Conservation (phyloP, 2,329 filamentous ascomycete species). For the Aspergillus melleus region DNA sequence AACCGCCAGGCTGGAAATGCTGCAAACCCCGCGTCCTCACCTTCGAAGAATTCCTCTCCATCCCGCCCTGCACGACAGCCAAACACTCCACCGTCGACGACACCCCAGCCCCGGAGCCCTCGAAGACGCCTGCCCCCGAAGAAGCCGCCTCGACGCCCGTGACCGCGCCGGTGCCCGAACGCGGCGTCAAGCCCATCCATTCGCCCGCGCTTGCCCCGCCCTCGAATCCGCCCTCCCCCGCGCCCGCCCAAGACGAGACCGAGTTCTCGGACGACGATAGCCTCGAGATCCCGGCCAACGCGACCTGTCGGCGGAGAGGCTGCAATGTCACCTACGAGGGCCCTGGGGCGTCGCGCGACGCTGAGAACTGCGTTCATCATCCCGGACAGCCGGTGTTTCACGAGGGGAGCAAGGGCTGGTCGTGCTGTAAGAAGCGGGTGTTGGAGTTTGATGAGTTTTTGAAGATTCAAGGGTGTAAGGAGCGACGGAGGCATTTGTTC, state of each 20-base stretch:
- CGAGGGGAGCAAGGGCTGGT: constrained; percentile 97
- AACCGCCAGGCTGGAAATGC: constrained; percentile 83
- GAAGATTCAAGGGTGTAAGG: constrained; percentile 88
- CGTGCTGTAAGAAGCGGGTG: constrained; percentile 92
- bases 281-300: constrained; percentile 70
- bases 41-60: constrained; percentile 95
- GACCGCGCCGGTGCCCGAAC: constrained; percentile 19
- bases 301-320: constrained; percentile 73
- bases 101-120: constrained; percentile 51
- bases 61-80: constrained; percentile 88
- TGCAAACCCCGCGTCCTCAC: constrained; percentile 96
- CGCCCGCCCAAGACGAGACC: constrained; percentile 52
- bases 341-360: constrained; percentile 56
- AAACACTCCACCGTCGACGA: constrained; percentile 88
- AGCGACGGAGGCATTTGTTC: constrained; percentile 79
- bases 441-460: constrained; percentile 98
- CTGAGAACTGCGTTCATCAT: constrained; percentile 82
- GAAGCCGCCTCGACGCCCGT: not conserved
- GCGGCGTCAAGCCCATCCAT: constrained; percentile 19
- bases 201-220: constrained; percentile 33
- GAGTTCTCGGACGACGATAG: constrained; percentile 84
- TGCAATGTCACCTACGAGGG: constrained; percentile 68
- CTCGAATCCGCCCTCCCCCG: constrained; percentile 34
- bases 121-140: constrained; percentile 18
- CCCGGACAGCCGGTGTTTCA: constrained; percentile 92